Evolutionary conservation across 306 rosid species (phyloP).

Genomic region (Corylus americana): DNA sequence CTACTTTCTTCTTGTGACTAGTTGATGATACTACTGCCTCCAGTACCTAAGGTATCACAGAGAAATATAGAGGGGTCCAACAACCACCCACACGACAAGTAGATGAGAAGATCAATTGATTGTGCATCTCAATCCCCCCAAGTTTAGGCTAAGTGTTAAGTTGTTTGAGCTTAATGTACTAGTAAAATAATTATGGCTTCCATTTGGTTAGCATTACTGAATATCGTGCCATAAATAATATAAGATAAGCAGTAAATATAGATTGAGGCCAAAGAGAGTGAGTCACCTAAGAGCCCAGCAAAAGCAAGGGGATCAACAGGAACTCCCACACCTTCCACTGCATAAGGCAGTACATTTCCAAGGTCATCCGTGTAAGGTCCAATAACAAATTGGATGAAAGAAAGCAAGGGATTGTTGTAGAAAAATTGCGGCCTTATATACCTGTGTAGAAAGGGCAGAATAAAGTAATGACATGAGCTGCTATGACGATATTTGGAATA

Average conservation of each 20-base stretch:
- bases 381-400: constrained; percentile 74
- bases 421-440: constrained; percentile 92
- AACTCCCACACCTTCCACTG: constrained; percentile 97
- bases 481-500: not conserved
- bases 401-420: constrained; percentile 86
- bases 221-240: not conserved
- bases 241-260: not conserved
- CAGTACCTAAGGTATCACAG: not conserved
- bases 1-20: not conserved
- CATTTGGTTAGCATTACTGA: not conserved
- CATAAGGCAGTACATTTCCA: constrained; percentile 92
- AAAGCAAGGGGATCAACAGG: constrained; percentile 98
- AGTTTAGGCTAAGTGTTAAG: not conserved
- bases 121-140: not conserved
- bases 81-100: not conserved
- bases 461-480: not conserved
- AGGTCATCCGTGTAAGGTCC: constrained; percentile 95
- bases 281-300: constrained; percentile 85
- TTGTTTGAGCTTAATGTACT: not conserved
- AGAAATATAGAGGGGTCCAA: not conserved
- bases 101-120: not conserved
- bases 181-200: not conserved
- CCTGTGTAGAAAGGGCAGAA: constrained; percentile 48
- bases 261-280: not conserved
- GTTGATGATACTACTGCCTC: not conserved